Percentiles rank a stretch among this genome's conserved stretches.
Conservation (phyloP, 2,329 filamentous ascomycete genomes). For the Penicillium aurantiogriseum region DNA sequence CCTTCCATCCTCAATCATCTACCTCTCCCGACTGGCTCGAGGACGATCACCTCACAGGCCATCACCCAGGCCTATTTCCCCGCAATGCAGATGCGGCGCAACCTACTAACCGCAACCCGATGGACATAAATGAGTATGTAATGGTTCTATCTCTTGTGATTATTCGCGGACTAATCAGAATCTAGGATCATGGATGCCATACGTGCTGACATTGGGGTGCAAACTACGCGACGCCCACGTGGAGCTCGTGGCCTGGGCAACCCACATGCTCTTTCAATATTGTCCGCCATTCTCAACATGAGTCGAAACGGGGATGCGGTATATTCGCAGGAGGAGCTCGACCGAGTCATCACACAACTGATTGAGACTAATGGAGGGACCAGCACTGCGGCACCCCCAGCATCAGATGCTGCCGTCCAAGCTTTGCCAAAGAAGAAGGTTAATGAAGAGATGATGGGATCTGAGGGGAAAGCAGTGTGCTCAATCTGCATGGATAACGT, state of each 20-base stretch:
- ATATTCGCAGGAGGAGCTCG: conserved; percentile 85
- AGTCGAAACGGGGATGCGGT: conserved; percentile 71
- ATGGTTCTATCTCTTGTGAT: conserved; percentile 1
- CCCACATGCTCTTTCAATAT: conserved; percentile 47
- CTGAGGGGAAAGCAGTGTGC: conserved; percentile 72
- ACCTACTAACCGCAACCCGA: conserved; percentile 46
- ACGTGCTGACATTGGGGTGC: conserved; percentile 21
- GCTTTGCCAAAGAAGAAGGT: conserved; percentile 70
- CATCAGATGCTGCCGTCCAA: conserved; percentile 70
- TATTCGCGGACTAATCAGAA: conserved; percentile 6
- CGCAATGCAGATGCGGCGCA: conserved; percentile 54
- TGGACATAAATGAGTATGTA: conserved; percentile 51
- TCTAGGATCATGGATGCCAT: conserved; percentile 31
- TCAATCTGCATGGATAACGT: conserved; percentile 93
- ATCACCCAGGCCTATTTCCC: conserved; percentile 44
- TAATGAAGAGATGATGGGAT: conserved; percentile 66
- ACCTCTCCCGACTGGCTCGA: conserved; percentile 13
- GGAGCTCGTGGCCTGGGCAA: conserved; percentile 19
- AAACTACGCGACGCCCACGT: conserved; percentile 7
- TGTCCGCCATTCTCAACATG: conserved; percentile 43
- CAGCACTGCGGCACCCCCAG: conserved; percentile 78
- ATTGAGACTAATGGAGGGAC: conserved; percentile 73
- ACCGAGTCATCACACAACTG: conserved; percentile 80
- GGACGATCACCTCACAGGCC: conserved; percentile 9
- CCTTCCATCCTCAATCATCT: conserved; percentile 7